Evolutionary conservation across 495 filamentous ascomycete genomes (phyloP).

Genomic region (Lindgomyces ingoldianus): DNA sequence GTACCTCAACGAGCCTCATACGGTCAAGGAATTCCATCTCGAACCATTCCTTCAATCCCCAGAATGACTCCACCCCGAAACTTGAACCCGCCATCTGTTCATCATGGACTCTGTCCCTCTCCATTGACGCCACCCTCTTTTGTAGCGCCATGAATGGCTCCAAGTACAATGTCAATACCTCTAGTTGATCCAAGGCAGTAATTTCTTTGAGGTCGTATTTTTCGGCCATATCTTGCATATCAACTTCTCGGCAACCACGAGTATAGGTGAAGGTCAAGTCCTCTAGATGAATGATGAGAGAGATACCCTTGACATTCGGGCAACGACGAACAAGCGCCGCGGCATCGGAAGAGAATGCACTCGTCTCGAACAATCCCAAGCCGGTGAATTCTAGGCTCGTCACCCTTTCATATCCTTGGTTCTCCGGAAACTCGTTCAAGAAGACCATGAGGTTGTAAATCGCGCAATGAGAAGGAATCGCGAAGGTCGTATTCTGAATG

Average conservation of each 20-base stretch:
- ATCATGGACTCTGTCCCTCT: background rate
- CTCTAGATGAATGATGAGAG: slow-evolving; percentile 1
- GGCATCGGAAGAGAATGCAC: background rate
- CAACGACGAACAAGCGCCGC: background rate
- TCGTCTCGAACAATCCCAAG: slow-evolving; percentile 2
- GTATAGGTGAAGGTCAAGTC: background rate
- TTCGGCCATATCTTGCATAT: background rate
- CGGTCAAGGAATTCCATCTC: background rate
- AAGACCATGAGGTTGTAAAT: slow-evolving; percentile 7
- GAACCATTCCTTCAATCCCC: slow-evolving; percentile 14
- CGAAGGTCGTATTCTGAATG: slow-evolving; percentile 5
- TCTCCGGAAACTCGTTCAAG: slow-evolving; percentile 3
- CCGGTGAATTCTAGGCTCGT: background rate
- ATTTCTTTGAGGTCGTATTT: slow-evolving; percentile 1
- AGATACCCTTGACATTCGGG: background rate
- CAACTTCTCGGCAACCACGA: background rate
- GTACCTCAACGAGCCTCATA: background rate
- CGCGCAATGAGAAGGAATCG: background rate
- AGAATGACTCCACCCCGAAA: slow-evolving; percentile 5
- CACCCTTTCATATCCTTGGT: background rate
- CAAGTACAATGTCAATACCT: background rate
- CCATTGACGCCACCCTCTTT: slow-evolving; percentile 10
- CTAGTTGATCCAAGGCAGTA: background rate
- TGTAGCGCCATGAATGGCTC: slow-evolving; percentile 13
- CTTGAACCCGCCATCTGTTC: background rate